Evolutionary conservation across 768 basidiomycete genomes (phyloP).

Genomic region (Candolleomyces aberdarensis): DNA sequence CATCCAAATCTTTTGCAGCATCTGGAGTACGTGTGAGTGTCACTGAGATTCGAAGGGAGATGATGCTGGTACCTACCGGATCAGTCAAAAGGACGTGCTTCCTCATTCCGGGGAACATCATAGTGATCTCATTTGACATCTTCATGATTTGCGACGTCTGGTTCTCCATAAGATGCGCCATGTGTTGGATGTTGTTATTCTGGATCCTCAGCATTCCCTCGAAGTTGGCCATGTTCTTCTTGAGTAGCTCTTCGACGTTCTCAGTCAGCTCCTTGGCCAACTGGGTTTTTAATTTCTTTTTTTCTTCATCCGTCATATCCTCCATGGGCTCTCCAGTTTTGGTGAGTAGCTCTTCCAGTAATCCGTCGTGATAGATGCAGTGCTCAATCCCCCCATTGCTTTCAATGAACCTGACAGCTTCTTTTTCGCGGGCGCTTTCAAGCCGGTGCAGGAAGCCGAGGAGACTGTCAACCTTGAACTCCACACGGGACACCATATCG

Average conservation of each 20-base stretch:
- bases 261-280: constrained; percentile 32
- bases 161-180: constrained; percentile 23
- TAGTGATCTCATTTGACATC: constrained; percentile 10
- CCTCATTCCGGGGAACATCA: constrained; percentile 28
- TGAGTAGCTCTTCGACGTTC: constrained; percentile 33
- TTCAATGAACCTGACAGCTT: constrained; percentile 1
- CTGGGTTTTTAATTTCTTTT: constrained; percentile 21
- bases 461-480: constrained; percentile 30
- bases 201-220: constrained; percentile 46
- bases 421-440: background rate
- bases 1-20: constrained; percentile 10
- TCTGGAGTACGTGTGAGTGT: constrained; percentile 7
- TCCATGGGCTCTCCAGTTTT: constrained; percentile 28
- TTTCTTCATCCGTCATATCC: background rate
- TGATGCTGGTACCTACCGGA: constrained; percentile 21
- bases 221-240: constrained; percentile 38
- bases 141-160: constrained; percentile 37
- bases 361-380: constrained; percentile 29
- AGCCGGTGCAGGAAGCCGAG: constrained; percentile 1
- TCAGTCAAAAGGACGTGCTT: constrained; percentile 45
- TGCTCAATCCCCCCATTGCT: constrained; percentile 3
- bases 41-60: no score
- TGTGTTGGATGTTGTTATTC: constrained; percentile 27
- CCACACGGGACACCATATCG: constrained; percentile 16
- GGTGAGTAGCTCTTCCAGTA: constrained; percentile 28